Base-by-base conservation (phyloP, 2,329 filamentous ascomycete species). In the Aspergillus phoenicis region DNA sequence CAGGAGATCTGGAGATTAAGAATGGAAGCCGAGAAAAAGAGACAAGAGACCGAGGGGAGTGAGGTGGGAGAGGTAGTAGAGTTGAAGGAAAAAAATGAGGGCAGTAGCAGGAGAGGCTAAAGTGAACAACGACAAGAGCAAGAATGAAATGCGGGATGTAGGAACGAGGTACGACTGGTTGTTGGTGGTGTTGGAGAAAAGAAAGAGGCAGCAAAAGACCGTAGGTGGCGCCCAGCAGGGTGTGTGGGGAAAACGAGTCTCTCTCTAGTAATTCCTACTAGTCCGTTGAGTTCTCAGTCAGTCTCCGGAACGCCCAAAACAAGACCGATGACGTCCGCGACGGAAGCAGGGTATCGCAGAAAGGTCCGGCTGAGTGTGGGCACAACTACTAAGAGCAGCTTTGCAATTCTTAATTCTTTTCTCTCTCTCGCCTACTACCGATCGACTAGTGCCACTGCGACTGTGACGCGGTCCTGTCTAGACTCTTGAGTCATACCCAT, bases 291-390 rank as follows among this genome's bases (percentile, higher is more conserved):
- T 59, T 64, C 61, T 30, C 56, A 64, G 47, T 62, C 20, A 20
- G 20, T 20, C 60, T 62, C 66, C 58, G 55, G 58, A 48, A 48
- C 61, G 62, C 60, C 64, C 66, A 68, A 70, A 71, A 67, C 67
- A 68, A 68, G 65, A 66, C 65, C 71, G 67, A 72, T 73, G 71
- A 74, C 72, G 72, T 74, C 64, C 63, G 66, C 64, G 67, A 71
- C 64, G 53, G 62, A 57, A 64, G 58, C 60, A 64, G 62, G 59
- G 62, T 65, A 66, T 68, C 47, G 41, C 48, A 36, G 52, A 64
- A 66, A 66, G 51, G 61, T 43, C 61, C 49, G 41, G 20, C 53
- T 33, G 55, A 30, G 28, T 10, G 39, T 41, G 52, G 36, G 26
- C 52, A 45, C 17, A 24, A 24, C 41, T 24, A 45, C 1, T 11